Conservation (phyloP, 1,284 basidiomycete genomes). For the Schizophyllum amplum region DNA sequence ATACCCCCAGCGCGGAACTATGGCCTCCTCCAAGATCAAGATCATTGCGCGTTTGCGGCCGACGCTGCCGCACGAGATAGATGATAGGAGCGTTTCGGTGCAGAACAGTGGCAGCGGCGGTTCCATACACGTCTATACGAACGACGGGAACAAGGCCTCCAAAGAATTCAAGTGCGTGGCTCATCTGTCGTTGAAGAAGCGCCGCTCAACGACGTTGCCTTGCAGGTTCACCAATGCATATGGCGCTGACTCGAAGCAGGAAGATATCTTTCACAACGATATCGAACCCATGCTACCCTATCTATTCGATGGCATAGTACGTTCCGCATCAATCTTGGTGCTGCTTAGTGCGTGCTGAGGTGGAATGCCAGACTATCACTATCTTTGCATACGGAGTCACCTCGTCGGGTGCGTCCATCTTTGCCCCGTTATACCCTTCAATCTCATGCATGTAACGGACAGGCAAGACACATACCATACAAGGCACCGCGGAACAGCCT, state of each 20-base stretch:
- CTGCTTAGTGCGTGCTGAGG: background rate
- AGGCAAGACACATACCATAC: constrained; percentile 84
- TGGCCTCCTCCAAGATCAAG: constrained; percentile 24
- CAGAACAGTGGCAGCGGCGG: constrained; percentile 27
- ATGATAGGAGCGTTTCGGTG: constrained; percentile 54
- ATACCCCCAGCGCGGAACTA: background rate
- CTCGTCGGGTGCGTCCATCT: constrained; percentile 35
- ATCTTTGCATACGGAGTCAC: constrained; percentile 80
- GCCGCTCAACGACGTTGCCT: background rate
- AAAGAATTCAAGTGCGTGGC: background rate
- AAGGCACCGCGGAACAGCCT: constrained; percentile 57
- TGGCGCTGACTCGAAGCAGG: constrained; percentile 54
- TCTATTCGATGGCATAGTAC: constrained; percentile 61
- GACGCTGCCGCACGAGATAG: constrained; percentile 46
- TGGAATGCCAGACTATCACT: constrained; percentile 52
- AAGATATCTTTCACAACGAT: constrained; percentile 63
- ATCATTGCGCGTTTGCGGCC: constrained; percentile 65
- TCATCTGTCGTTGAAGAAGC: background rate
- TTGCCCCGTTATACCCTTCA: too few relatives aligned
- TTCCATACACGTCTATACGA: constrained; percentile 1
- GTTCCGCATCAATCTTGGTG: constrained; percentile 16
- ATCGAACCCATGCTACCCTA: constrained; percentile 63
- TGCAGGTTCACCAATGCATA: constrained; percentile 64
- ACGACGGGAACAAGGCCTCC: constrained; percentile 1
- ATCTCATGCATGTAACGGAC: background rate